Conservation (phyloP, 2,329 filamentous ascomycete genomes). For the Juglanconis juglandina region DNA sequence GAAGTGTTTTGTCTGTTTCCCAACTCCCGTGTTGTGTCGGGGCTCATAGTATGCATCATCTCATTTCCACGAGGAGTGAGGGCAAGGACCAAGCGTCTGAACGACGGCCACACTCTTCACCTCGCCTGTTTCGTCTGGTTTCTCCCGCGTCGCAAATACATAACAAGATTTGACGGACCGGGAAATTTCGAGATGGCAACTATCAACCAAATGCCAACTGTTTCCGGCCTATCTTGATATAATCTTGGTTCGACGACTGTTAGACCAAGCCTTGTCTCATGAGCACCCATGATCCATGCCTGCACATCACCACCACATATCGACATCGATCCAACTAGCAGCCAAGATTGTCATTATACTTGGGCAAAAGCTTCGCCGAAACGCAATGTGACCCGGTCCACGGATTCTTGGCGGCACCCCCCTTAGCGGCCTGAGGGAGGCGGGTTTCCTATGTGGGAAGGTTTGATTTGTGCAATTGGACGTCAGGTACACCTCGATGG, state of each 20-base stretch:
- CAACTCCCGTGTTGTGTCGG: not conserved
- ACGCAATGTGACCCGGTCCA: not conserved
- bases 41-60: not conserved
- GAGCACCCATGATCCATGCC: not conserved
- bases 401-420: not conserved
- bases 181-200: not conserved
- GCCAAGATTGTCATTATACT: not conserved
- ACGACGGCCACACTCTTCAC: not conserved
- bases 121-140: conserved; percentile 4
- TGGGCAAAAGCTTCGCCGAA: not conserved
- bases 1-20: conserved; percentile 6
- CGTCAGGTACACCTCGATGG: not conserved
- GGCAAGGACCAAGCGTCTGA: not conserved
- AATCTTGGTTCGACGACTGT: not conserved
- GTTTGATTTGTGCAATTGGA: not conserved
- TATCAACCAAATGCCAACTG: not conserved
- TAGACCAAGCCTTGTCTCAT: not conserved
- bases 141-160: not conserved
- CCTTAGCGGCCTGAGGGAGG: not conserved
- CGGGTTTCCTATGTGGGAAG: not conserved
- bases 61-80: not conserved
- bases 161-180: not conserved
- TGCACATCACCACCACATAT: not conserved
- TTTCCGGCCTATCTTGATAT: not conserved
- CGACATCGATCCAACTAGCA: not conserved